Base-by-base conservation (phyloP, 208 protist genomes). In the Leishmania gerbilli region DNA sequence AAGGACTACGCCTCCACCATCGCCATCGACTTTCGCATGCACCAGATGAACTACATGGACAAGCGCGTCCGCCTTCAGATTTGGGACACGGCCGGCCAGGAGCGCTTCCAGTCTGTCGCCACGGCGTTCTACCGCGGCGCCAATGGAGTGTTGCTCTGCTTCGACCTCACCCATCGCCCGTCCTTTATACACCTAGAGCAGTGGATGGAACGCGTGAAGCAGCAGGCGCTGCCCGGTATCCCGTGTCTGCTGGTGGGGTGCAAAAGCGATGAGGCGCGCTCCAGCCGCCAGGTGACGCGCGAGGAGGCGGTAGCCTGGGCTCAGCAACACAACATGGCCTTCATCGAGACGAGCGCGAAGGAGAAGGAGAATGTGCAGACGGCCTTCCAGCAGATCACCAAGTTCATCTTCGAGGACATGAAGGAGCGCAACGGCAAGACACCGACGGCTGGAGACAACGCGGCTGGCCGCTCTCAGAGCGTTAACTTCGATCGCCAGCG, bases 151-250 rank as follows among this genome's bases (percentile, higher is more conserved):
- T 83, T 99, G 78, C 88, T 99, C 9, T 99, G 99, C 84, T 99
- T 99, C 84, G 99, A 99, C 86, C 96, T 99, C 71, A 99, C 98
- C 9, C 98, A 99, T 91, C 90, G 96, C 51, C 93, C 98, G 40
- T 99, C 97, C 60, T 99, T 99, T 83, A 79, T 93, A 47, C 98
- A 99, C 86, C 95, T 99, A 27, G 97, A 99, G 60, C 98, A 99
- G 89, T 99, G 99, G 98, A 98, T 99, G 83, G 99, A 99, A 81
- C 98, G 99, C 82, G 93, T 99, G 81, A 82, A 94, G 51, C 97
- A 98, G 74, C 92, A 97, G 86, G 91, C 92, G 2, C 84, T 97
- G 34, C 95, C 95, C 42, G 96, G 98, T 76, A 99, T 99, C 79
- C 91, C 92, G 11, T 96, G 99, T 74, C 86, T 97, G 58, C 97